A percentile compares a stretch with the other conserved stretches of the same genome.
These are phyloP conservation scores for Boletales sp. DNA, from an alignment of 768 basidiomycete species.

Conservation along the genomic window DNA sequence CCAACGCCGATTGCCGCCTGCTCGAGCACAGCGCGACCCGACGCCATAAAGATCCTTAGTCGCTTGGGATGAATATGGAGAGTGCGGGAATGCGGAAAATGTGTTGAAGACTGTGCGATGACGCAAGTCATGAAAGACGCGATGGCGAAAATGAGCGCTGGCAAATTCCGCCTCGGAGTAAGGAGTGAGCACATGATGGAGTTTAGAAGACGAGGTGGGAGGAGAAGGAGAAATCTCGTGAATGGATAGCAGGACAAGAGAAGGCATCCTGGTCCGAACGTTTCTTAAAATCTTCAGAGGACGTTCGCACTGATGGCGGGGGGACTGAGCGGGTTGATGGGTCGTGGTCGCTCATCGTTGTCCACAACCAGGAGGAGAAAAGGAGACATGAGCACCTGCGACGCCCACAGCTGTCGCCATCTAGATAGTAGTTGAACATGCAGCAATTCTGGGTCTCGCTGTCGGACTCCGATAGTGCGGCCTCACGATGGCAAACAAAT, in stretches of 20 bases:
- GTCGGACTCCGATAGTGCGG: no score
- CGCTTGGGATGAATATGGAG: conserved; percentile 34
- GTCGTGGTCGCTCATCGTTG: conserved; percentile 32
- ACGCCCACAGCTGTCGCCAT: no score
- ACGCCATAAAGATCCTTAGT: conserved; percentile 54
- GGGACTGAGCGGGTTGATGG: conserved; percentile 8
- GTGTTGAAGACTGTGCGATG: conserved; percentile 75
- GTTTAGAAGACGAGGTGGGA: conserved; percentile 51
- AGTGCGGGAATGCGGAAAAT: conserved; percentile 57
- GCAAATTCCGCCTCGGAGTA: conserved; percentile 50
- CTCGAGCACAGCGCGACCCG: conserved; percentile 58
- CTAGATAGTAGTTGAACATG: no score
- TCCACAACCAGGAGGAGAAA: conserved; percentile 22
- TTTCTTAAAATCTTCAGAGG: conserved; percentile 20
- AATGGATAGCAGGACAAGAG: conserved; percentile 11
- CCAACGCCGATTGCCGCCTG: conserved; percentile 64
- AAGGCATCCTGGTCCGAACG: conserved; percentile 2
- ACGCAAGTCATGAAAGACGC: conserved; percentile 71
- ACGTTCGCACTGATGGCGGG: conserved; percentile 19
- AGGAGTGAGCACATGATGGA: conserved; percentile 70
- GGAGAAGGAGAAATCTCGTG: conserved; percentile 19
- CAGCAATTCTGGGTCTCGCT: no score
- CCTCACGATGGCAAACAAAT: no score
- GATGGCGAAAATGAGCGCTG: conserved; percentile 61
- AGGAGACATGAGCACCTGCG: no score